These are phyloP conservation scores for Glycine latifolia DNA, from an alignment of 306 rosid species.

Conservation along the genomic window DNA sequence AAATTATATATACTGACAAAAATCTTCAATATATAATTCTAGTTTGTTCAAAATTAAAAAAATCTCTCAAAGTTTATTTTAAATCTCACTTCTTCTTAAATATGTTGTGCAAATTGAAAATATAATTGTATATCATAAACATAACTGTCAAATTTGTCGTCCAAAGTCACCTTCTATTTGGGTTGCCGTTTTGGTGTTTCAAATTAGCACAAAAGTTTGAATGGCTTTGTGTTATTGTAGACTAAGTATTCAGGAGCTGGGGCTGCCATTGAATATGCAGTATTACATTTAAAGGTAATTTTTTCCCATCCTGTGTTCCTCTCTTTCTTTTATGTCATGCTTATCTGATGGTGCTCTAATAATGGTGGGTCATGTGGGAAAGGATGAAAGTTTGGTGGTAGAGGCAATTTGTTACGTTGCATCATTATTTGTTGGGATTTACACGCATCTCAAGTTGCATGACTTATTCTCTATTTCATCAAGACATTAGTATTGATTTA, in stretches of 20 bases:
- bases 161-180: not conserved
- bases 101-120: not conserved
- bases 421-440: conserved; percentile 47
- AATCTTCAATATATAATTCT: too few species aligned
- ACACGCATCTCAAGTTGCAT: conserved; percentile 35
- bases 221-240: conserved; percentile 53
- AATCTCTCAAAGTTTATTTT: too few species aligned
- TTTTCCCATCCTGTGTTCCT: not conserved
- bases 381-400: conserved; percentile 39
- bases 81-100: too few species aligned
- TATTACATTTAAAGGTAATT: conserved; percentile 78
- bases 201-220: conserved; percentile 33
- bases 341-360: conserved; percentile 3
- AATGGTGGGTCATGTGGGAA: conserved; percentile 28
- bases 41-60: too few species aligned
- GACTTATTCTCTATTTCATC: not conserved
- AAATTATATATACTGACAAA: too few species aligned
- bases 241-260: conserved; percentile 84
- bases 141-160: not conserved
- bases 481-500: not conserved
- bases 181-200: conserved; percentile 1
- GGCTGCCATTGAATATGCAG: conserved; percentile 98
- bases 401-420: conserved; percentile 20
- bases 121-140: conserved; percentile 22
- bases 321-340: conserved; percentile 1